Conservation (phyloP, 1,284 basidiomycete species). For the Xerocomus amazonicus region DNA sequence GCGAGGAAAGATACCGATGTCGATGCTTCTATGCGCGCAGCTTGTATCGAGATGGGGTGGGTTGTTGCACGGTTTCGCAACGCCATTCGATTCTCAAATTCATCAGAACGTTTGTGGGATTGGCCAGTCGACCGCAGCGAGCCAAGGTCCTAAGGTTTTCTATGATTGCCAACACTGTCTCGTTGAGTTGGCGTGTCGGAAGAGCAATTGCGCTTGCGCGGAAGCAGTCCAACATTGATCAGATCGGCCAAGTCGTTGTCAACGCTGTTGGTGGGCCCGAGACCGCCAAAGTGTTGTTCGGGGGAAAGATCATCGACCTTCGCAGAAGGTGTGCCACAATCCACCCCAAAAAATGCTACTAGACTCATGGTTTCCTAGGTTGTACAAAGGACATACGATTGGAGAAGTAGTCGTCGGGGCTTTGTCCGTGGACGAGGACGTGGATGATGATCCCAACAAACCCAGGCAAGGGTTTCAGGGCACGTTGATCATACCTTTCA, state of each 20-base stretch:
- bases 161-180: slow-evolving; percentile 49
- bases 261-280: slow-evolving; percentile 42
- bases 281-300: slow-evolving; percentile 45
- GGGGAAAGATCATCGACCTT: slow-evolving; percentile 55
- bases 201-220: slow-evolving; percentile 44
- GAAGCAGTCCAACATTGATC: slow-evolving; percentile 41
- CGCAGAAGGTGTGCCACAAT: slow-evolving; percentile 35
- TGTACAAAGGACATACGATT: slow-evolving; percentile 46
- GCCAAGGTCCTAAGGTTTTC: slow-evolving; percentile 31
- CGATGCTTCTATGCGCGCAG: slow-evolving; percentile 35
- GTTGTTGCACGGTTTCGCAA: background rate
- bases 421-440: slow-evolving; percentile 29
- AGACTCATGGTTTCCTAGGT: slow-evolving; percentile 8
- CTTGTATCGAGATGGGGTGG: slow-evolving; percentile 43
- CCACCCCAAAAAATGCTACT: background rate
- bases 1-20: slow-evolving; percentile 33
- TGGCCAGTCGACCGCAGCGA: slow-evolving; percentile 40
- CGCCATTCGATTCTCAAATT: background rate
- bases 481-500: slow-evolving; percentile 48
- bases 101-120: slow-evolving; percentile 35
- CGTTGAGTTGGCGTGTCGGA: slow-evolving; percentile 56
- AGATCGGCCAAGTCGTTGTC: slow-evolving; percentile 48
- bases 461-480: slow-evolving; percentile 23
- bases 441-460: slow-evolving; percentile 5
- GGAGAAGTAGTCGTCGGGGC: slow-evolving; percentile 47